Evolutionary conservation across 1,139 yeast species (phyloP).

Genomic region (Hyphopichia wangnamkhiaoensis): DNA sequence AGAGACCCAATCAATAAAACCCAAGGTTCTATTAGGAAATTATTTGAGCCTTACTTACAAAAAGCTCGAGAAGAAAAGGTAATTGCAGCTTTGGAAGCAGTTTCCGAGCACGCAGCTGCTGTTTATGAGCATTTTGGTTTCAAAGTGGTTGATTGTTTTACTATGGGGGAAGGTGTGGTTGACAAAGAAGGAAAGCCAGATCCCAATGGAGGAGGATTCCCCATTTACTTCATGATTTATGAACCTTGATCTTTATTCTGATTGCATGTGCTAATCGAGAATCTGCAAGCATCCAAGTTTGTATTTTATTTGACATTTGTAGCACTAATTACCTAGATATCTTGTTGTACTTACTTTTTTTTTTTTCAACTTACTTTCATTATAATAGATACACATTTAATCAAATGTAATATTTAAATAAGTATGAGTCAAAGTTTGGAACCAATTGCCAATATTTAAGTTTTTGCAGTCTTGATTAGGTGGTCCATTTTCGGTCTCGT

Average conservation of each 20-base stretch:
- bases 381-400: no score
- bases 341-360: no score
- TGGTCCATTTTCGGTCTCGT: no score
- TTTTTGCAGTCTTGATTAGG: no score
- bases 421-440: no score
- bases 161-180: slow-evolving; percentile 5
- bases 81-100: slow-evolving; percentile 10
- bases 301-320: no score
- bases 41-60: slow-evolving; percentile 9
- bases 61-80: slow-evolving; percentile 6
- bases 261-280: no score
- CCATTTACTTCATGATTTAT: slow-evolving; percentile 6
- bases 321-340: no score
- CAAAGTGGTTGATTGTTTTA: slow-evolving; percentile 5
- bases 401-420: no score
- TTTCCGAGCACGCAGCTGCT: slow-evolving; percentile 9
- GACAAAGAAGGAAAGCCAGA: slow-evolving; percentile 1
- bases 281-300: no score
- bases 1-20: slow-evolving; percentile 6
- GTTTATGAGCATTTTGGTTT: slow-evolving; percentile 12
- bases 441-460: no score
- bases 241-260: neutral
- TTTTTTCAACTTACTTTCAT: no score
- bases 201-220: slow-evolving; percentile 6
- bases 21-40: slow-evolving; percentile 9